Conservation (phyloP, 805 yeast species). For the Kodamaea leandrae region DNA sequence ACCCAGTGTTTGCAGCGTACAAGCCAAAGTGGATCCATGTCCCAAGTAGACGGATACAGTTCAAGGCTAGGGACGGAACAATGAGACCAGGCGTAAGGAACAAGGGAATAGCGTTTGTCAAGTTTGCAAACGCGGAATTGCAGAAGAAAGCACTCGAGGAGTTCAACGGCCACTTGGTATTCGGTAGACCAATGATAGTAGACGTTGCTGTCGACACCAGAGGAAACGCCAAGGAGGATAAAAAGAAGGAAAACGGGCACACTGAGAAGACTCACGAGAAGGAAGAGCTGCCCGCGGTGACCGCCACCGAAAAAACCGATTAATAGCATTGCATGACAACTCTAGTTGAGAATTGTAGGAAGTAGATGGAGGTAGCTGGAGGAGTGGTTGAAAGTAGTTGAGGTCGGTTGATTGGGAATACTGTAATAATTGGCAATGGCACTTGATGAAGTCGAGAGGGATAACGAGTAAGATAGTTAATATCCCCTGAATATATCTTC, state of each 20-base stretch:
- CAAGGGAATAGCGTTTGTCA: slow-evolving; percentile 66
- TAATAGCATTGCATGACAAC: too few species aligned
- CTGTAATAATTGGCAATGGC: too few species aligned
- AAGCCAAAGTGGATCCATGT: slow-evolving; percentile 58
- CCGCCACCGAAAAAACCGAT: too few species aligned
- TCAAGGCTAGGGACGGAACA: slow-evolving; percentile 45
- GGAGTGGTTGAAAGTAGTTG: too few species aligned
- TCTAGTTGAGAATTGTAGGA: too few species aligned
- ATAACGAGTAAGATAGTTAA: too few species aligned
- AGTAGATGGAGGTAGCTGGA: too few species aligned
- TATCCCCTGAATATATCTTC: too few species aligned
- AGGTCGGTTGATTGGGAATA: too few species aligned
- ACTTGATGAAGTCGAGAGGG: too few species aligned
- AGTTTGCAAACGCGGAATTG: slow-evolving; percentile 55
- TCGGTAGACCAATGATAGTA: slow-evolving; percentile 64
- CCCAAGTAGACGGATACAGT: slow-evolving; percentile 43
- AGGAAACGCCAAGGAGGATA: slow-evolving; percentile 13
- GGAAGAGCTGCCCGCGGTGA: too few species aligned
- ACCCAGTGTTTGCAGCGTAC: slow-evolving; percentile 44
- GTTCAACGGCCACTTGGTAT: slow-evolving; percentile 62
- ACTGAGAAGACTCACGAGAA: slow-evolving; percentile 9
- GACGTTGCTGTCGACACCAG: slow-evolving; percentile 70
- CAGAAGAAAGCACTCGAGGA: slow-evolving; percentile 72
- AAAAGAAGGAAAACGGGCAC: slow-evolving; percentile 13
- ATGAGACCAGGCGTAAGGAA: slow-evolving; percentile 45